phyloP scores from a whole-genome alignment of 352 stramenopile genomes.

The Phytophthora tentaculata region DNA sequence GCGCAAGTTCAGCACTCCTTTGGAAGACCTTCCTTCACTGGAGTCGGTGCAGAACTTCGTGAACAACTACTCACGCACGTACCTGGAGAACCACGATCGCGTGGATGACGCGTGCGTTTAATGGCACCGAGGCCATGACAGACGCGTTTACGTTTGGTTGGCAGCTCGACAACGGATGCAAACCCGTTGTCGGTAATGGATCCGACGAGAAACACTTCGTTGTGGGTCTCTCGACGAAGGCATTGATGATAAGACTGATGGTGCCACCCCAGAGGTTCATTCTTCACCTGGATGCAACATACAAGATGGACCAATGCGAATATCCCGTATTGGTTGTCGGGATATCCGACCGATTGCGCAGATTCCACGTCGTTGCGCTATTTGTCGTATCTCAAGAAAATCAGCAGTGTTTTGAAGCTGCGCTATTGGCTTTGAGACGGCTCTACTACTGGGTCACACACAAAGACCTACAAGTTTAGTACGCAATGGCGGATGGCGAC shows the following conservation, averaged over 20 bases:
- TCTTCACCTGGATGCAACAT: background rate
- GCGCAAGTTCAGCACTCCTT: too few species aligned
- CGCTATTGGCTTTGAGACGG: background rate
- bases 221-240: background rate
- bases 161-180: background rate
- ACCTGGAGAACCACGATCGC: too few species aligned
- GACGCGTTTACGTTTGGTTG: background rate
- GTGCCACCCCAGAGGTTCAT: background rate
- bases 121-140: background rate
- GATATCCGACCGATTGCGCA: too few species aligned
- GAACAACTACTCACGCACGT: too few species aligned
- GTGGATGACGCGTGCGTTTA: too few species aligned
- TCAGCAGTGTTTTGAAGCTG: background rate
- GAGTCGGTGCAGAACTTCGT: too few species aligned
- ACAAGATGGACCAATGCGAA: background rate
- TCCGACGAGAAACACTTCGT: background rate
- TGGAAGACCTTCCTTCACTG: too few species aligned
- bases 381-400: background rate
- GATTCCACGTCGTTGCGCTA: background rate
- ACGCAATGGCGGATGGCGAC: background rate
- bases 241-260: background rate
- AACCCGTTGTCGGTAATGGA: background rate
- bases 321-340: background rate
- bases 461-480: background rate
- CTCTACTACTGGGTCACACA: background rate